Evolutionary conservation across 2,329 filamentous ascomycete species (phyloP), one percentile per base, ranked within the genome.

Genomic region (Phialemonium atrogriseum): DNA sequence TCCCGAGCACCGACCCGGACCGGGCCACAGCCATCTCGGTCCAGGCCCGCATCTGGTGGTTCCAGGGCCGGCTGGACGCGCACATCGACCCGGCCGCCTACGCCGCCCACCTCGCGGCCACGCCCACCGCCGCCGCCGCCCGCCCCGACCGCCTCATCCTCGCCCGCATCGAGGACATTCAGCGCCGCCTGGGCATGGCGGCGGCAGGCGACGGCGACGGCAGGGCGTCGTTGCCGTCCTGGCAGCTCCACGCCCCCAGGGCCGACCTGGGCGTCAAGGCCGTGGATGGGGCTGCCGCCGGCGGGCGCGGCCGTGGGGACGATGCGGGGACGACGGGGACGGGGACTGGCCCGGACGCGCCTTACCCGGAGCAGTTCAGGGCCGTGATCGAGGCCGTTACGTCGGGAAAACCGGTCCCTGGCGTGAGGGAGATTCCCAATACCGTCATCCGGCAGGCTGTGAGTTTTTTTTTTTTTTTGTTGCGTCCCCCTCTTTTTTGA

Each of bases 351-450:
- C n/a, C n/a, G n/a, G 59, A 59, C 22, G 66, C 73, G 27, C 81
- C 85, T 1, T 94, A 94, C 47, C 87, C 87, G 4, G 79, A 78
- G 29, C 80, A 77, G 2, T 94, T 95, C 55, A 80, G 84, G 7
- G 78, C 89, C 43, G 86, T 95, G 39, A 80, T 94, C 34, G 81
- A 85, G 47, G 72, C 94, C 33, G 84, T 95, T 33, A 84, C 84
- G 15, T 79, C 77, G 17, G 86, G 86, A 32, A 77, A 85, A 45
- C 80, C 84, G 0, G 81, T 95, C 25, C 86, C 87, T 2, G 88
- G 88, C 1, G 93, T 95, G 48, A 78, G 79, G 44, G 76, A 94
- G 41, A 89, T 95, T 32, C 86, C 88, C 5, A 74, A 85, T 43
- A 91, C 80, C 0, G 65, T 94, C 5, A 65, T 88, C 13, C 68